Evolutionary conservation across 192 early-diverging fungal species (phyloP).

Genomic region (Fimicolochytrium jonesii): DNA sequence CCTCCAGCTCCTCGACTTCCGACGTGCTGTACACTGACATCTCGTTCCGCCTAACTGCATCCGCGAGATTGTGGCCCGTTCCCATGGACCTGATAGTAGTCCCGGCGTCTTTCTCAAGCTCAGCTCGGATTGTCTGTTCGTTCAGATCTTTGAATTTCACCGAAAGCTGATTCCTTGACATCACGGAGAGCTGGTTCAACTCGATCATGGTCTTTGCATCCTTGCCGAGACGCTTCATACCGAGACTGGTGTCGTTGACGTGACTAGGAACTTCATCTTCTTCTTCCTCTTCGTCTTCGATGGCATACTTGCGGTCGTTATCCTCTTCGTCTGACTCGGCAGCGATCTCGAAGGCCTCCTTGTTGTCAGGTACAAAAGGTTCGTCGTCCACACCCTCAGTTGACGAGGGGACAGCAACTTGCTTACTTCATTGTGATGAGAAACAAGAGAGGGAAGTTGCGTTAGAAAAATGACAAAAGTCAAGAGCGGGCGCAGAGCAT

Average conservation of each 20-base stretch:
- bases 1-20: slow-evolving; percentile 22
- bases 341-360: slow-evolving; percentile 15
- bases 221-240: background rate
- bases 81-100: slow-evolving; percentile 47
- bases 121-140: slow-evolving; percentile 55
- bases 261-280: background rate
- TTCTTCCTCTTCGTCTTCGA: slow-evolving; percentile 12
- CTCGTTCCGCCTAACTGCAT: slow-evolving; percentile 55
- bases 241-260: background rate
- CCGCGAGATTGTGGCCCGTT: slow-evolving; percentile 49
- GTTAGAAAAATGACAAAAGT: too few species aligned
- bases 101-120: slow-evolving; percentile 51
- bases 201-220: slow-evolving; percentile 40
- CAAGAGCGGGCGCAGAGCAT: too few species aligned
- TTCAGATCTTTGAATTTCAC: slow-evolving; percentile 50
- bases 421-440: too few species aligned
- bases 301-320: background rate
- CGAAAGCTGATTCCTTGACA: slow-evolving; percentile 36
- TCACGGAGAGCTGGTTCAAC: slow-evolving; percentile 46
- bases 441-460: too few species aligned
- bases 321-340: slow-evolving; percentile 6
- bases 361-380: slow-evolving; percentile 20
- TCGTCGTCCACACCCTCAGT: slow-evolving; percentile 35
- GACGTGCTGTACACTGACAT: slow-evolving; percentile 50
- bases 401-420: background rate